Evolutionary conservation across 1,139 yeast species (phyloP), one percentile per base, ranked within the genome.

Genomic region (Debaryomyces udenii): DNA sequence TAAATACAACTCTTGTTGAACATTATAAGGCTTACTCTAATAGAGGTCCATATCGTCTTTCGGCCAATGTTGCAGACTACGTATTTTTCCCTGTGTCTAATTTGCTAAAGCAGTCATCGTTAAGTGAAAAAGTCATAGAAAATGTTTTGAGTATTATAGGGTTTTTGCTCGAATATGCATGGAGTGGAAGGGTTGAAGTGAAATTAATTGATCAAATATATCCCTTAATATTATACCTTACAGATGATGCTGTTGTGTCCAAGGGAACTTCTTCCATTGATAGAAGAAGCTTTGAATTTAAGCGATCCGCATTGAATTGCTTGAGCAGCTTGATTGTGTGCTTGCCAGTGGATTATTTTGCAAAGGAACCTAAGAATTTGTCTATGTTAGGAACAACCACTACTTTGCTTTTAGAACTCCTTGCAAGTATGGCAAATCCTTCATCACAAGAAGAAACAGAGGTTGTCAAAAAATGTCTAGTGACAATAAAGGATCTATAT

Each of bases 31-130:
- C 44, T 6, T 38, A 58, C 33, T 27, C 37, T 1, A 36, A 40
- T 0, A 36, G 43, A 7, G 51, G 43, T 5, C 45, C 53, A 3
- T 68, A 66, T 42, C 39, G 50, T 6, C 40, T 69, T 6, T 52
- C 70, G 2, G 50, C 63, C 4, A 66, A 61, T 20, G 44, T 72
- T 14, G 76, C 75, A 0, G 77, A 72, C 50, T 72, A 72, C 44
- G 53, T 72, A 3, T 72, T 72, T 48, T 70, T 62, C 41, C 78
- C 78, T 1, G 41, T 72, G 11, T 63, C 76, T 2, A 56, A 53
- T 31, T 44, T 70, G 28, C 48, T 72, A 24, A 66, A 67, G 45
- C 64, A 59, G 29, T 52, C 61, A 4, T 35, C 34, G 4, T 51
- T 71, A 17, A 49, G 48, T 18, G 62, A 56, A 22, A 24, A 45